A percentile compares a stretch with the other conserved stretches of the same genome.
Conservation (phyloP, 1,139 yeast species). For the Suhomyces wounanorum region DNA sequence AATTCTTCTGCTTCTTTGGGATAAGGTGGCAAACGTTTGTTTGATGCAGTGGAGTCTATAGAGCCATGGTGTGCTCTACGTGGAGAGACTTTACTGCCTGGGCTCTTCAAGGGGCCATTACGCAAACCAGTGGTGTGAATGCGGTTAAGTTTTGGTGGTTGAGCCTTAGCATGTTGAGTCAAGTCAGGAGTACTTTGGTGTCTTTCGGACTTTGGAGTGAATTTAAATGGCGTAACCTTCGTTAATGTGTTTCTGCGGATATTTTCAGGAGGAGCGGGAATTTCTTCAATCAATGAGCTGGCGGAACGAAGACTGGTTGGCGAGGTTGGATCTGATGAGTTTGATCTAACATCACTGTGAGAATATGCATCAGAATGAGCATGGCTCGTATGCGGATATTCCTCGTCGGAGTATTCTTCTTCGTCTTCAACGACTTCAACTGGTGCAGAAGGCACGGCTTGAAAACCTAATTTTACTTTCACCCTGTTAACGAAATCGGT, state of each 20-base stretch:
- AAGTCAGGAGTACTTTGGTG: constrained; percentile 24
- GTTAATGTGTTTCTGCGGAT: constrained; percentile 25
- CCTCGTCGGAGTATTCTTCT: constrained; percentile 11
- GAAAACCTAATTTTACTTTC: constrained; percentile 12
- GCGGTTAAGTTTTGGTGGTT: constrained; percentile 18
- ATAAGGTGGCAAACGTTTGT: constrained; percentile 20
- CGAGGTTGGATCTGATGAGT: constrained; percentile 1
- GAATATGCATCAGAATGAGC: background rate
- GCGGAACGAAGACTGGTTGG: constrained; percentile 2
- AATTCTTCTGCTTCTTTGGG: constrained; percentile 32
- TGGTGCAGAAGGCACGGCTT: constrained; percentile 1
- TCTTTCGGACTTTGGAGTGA: constrained; percentile 15
- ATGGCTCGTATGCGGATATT: background rate
- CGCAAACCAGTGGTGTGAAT: constrained; percentile 17
- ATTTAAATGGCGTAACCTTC: constrained; percentile 28
- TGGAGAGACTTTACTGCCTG: constrained; percentile 4
- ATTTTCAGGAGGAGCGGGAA: constrained; percentile 14
- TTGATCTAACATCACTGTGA: constrained; percentile 3
- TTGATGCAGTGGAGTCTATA: constrained; percentile 13
- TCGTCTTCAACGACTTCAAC: constrained; percentile 4
- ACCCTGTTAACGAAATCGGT: constrained; percentile 12
- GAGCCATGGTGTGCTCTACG: constrained; percentile 14
- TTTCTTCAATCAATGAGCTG: constrained; percentile 3
- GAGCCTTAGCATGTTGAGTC: constrained; percentile 8
- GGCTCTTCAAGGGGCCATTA: constrained; percentile 3